Percentiles rank a stretch among this genome's conserved stretches.
Evolutionary conservation across 106 monocot species (phyloP).

Genomic region (Acanthochlamys bracteata): DNA sequence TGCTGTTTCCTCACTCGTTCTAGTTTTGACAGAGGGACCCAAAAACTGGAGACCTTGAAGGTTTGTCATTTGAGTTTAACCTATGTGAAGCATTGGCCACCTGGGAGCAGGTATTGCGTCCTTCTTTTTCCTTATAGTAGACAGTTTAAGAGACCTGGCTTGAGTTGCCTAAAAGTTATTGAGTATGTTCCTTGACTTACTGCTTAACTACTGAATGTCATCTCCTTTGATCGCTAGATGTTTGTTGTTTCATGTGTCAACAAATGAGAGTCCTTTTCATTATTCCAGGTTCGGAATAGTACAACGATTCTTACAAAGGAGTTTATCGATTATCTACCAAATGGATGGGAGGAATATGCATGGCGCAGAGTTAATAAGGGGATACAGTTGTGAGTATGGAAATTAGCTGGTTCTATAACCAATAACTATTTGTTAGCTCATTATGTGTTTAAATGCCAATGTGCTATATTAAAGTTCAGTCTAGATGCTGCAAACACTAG

Average conservation of each 20-base stretch:
- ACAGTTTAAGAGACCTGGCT: too few relatives aligned
- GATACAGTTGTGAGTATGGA: conserved; percentile 58
- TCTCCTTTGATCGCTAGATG: too few relatives aligned
- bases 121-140: not conserved
- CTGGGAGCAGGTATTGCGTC: conserved; percentile 77
- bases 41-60: conserved; percentile 82
- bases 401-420: conserved; percentile 2
- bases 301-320: conserved; percentile 92
- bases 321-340: conserved; percentile 88
- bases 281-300: conserved; percentile 78
- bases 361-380: conserved; percentile 98
- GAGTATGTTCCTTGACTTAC: too few relatives aligned
- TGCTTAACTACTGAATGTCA: too few relatives aligned
- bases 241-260: too few relatives aligned
- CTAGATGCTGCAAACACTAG: too few relatives aligned
- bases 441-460: too few relatives aligned
- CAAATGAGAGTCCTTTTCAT: not conserved
- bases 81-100: conserved; percentile 90
- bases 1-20: too few relatives aligned
- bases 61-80: conserved; percentile 90
- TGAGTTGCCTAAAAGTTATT: too few relatives aligned
- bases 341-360: conserved; percentile 97
- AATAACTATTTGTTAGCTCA: too few relatives aligned
- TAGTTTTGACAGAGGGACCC: conserved; percentile 62
- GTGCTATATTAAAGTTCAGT: not conserved